Evolutionary conservation across 495 filamentous ascomycete genomes (phyloP), one percentile per base, ranked within the genome.

Genomic region (Elasticomyces elasticus): DNA sequence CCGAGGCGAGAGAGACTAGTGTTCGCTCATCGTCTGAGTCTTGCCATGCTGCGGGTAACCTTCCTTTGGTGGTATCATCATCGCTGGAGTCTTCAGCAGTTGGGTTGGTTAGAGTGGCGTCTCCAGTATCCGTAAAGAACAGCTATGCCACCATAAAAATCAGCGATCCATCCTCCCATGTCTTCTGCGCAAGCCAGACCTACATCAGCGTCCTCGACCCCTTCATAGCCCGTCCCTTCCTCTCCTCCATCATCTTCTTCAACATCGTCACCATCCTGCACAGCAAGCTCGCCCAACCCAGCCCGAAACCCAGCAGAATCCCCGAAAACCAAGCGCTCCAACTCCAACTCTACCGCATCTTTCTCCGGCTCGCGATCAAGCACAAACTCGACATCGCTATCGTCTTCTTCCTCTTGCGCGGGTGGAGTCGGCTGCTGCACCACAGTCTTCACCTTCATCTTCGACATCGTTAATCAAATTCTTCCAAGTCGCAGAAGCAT

Each of bases 11-110:
- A 2, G 90, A 95, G 43, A 98, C 74, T 19, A 79, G 78, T 47
- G 95, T 71, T 35, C 84, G 79, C 64, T 98, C 92, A 62, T 98
- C 92, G 61, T 97, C 92, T 68, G 89, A 95, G 70, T 98, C 92
- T 59, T 88, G 80, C 92, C 92, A 98, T 13, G 86, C 84, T 11
- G 86, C 71, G 51, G 54, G 62, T n/a, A 64, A 55, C 5, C 68
- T 68, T 27, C 71, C 68, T 6, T 64, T 60, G n/a, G 74, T 62
- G 3, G 65, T 69, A 24, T 66, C 56, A 33, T 63, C 70, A 1
- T 63, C 60, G 1, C 62, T 60, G 9, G 60, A 42, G 13, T 23
- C 11, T 22, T 35, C 15, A 22, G 60, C 66, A 43, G 64, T 61
- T 2, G 64, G 45, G 22, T n/a, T 60, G 6, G 66, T 62, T 42